phyloP scores from a whole-genome alignment of 1,284 basidiomycete species.

The Wallemia hederae region DNA sequence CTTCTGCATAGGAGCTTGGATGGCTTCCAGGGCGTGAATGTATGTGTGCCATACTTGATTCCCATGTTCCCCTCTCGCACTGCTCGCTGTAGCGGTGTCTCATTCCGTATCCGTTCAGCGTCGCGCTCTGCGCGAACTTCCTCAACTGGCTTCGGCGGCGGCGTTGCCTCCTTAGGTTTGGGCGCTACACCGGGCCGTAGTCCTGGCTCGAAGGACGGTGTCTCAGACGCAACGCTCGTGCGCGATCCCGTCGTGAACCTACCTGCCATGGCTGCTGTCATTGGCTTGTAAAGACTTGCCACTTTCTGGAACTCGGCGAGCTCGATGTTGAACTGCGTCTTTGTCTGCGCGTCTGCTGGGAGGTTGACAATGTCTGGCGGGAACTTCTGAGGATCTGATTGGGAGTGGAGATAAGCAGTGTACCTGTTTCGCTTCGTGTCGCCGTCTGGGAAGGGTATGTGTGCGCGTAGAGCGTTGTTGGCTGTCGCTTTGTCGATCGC shows the following conservation, averaged over 20 bases:
- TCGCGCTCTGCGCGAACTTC: conserved; percentile 9
- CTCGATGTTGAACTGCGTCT: conserved; percentile 20
- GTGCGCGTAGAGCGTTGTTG: conserved; percentile 56
- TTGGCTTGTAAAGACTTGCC: conserved; percentile 68
- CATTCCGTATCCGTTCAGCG: conserved; percentile 17
- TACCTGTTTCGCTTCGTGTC: conserved; percentile 59
- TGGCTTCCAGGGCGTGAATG: conserved; percentile 63
- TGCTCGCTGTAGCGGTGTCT: conserved; percentile 47
- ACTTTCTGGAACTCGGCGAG: conserved; percentile 58
- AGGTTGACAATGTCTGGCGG: conserved; percentile 14
- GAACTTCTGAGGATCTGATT: conserved; percentile 20
- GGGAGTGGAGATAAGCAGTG: conserved; percentile 44
- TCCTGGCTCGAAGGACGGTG: conserved; percentile 28
- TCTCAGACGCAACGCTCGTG: conserved; percentile 29
- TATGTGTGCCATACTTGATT: conserved; percentile 5
- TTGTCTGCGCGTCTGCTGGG: conserved; percentile 19
- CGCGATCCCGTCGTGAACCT: conserved; percentile 54
- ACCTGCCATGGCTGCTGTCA: conserved; percentile 68
- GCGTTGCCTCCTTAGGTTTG: conserved; percentile 9
- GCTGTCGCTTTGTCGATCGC: conserved; percentile 44
- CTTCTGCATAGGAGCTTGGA: conserved; percentile 61
- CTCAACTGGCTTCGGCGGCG: conserved; percentile 12
- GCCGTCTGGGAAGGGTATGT: conserved; percentile 60
- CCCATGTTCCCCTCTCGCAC: conserved; percentile 68
- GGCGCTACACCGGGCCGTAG: conserved; percentile 30